Conservation (phyloP, 176 grass and related monocot species). For the Tuctoria greenei region DNA sequence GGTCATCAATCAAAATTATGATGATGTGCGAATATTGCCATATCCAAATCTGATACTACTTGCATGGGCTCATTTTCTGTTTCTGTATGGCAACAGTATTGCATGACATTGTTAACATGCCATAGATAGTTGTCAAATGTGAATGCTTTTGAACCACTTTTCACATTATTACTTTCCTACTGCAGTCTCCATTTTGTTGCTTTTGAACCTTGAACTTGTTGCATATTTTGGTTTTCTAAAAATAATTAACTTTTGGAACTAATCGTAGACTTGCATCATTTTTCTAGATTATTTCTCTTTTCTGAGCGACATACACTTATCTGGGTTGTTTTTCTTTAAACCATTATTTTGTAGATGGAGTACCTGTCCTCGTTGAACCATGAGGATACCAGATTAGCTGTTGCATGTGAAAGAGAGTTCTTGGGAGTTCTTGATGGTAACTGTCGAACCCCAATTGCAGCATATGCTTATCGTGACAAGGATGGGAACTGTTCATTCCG, state of each 20-base stretch:
- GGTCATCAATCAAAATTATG: constrained; percentile 17
- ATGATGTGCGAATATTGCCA: constrained; percentile 7
- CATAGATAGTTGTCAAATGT: neutral
- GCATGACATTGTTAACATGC: constrained; percentile 17
- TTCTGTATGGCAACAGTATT: neutral
- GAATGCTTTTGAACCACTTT: neutral
- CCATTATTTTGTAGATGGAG: constrained; percentile 52
- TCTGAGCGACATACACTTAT: neutral
- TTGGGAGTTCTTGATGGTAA: constrained; percentile 88
- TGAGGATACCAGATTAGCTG: constrained; percentile 95
- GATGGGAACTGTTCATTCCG: constrained; percentile 81
- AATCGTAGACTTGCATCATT: neutral
- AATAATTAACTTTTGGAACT: neutral
- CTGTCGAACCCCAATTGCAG: constrained; percentile 91
- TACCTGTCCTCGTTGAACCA: constrained; percentile 87
- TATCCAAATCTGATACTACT: neutral
- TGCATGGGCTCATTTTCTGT: neutral
- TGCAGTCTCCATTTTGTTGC: neutral
- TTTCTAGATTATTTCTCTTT: neutral
- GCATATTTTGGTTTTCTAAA: constrained; percentile 8
- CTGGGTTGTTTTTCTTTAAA: neutral
- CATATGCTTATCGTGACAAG: constrained; percentile 66
- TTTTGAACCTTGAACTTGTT: constrained; percentile 21
- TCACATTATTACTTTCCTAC: constrained; percentile 12
- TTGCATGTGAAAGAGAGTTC: constrained; percentile 91